These are phyloP conservation scores for Bipolaris oryzae DNA, from an alignment of 2,329 filamentous ascomycete species.

Conservation along the genomic window DNA sequence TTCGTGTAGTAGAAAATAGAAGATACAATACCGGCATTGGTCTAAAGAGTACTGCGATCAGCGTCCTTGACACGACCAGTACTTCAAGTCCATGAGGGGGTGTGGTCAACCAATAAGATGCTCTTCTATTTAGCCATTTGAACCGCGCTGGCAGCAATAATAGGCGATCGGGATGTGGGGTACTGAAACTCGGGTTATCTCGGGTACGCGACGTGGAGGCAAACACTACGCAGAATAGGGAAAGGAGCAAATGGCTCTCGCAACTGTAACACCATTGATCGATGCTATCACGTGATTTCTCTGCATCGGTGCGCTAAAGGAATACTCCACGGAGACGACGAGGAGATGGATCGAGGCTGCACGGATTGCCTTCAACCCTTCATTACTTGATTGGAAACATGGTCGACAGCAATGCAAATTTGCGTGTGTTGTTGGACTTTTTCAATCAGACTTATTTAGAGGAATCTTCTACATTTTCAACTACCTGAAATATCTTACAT, in stretches of 20 bases:
- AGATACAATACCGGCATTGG: constrained; percentile 5
- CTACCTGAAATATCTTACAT: not conserved
- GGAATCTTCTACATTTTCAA: not conserved
- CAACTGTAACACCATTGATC: not conserved
- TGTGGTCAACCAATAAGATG: not conserved
- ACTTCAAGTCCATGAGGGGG: not conserved
- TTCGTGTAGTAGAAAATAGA: constrained; percentile 1
- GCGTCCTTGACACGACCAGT: not conserved
- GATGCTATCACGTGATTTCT: not conserved
- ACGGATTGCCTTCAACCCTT: not conserved
- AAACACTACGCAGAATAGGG: not conserved
- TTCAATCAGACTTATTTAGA: not conserved
- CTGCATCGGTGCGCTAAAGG: not conserved
- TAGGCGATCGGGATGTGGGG: constrained; percentile 13
- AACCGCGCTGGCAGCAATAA: constrained; percentile 15
- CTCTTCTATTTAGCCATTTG: constrained; percentile 4
- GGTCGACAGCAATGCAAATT: not conserved
- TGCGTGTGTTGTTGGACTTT: not conserved
- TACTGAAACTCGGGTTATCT: constrained; percentile 7
- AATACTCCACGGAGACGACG: not conserved
- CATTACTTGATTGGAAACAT: not conserved
- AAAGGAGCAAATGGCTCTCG: not conserved
- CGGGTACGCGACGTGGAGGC: not conserved
- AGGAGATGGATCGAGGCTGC: no score
- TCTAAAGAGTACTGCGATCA: not conserved